A percentile compares a stretch with the other conserved stretches of the same genome.
phyloP scores from a whole-genome alignment of 176 grass and related monocot genomes.

The Alopecurus myosuroides region DNA sequence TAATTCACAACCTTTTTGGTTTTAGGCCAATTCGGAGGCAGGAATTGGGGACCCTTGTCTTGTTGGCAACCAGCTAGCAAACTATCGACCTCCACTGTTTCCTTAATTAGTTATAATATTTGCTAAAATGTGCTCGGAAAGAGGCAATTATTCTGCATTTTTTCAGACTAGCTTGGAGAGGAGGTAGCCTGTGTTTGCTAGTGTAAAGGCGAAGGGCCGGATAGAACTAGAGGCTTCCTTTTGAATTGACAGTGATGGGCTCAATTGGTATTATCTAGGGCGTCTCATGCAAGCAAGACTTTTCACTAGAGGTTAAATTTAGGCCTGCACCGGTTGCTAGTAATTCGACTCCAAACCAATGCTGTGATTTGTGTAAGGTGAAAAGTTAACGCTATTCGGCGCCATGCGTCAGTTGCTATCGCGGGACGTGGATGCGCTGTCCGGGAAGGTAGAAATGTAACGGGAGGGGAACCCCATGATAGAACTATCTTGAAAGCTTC shows the following conservation, averaged over 20 bases:
- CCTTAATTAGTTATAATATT: not conserved
- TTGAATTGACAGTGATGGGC: not conserved
- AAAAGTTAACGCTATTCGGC: too few relatives aligned
- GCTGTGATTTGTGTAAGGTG: too few relatives aligned
- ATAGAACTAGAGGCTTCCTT: not conserved
- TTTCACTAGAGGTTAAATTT: too few relatives aligned
- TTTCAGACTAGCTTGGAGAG: not conserved
- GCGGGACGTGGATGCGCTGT: too few relatives aligned
- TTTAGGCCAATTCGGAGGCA: not conserved
- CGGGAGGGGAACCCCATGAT: too few relatives aligned
- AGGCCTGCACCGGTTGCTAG: not conserved
- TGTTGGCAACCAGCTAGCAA: constrained; percentile 15
- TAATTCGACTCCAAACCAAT: too few relatives aligned
- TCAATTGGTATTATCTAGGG: not conserved
- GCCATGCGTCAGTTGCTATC: too few relatives aligned
- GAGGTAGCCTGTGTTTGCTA: not conserved
- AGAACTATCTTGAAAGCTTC: not conserved
- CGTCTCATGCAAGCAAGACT: not conserved
- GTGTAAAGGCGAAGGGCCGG: not conserved
- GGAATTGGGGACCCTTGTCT: not conserved
- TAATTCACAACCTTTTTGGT: not conserved
- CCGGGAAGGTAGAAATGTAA: not conserved
- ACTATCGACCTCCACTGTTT: not conserved
- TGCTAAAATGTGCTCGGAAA: not conserved
- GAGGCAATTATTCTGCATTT: not conserved